phyloP scores from a whole-genome alignment of 1,284 basidiomycete species.

The Austroboletus niveus region DNA sequence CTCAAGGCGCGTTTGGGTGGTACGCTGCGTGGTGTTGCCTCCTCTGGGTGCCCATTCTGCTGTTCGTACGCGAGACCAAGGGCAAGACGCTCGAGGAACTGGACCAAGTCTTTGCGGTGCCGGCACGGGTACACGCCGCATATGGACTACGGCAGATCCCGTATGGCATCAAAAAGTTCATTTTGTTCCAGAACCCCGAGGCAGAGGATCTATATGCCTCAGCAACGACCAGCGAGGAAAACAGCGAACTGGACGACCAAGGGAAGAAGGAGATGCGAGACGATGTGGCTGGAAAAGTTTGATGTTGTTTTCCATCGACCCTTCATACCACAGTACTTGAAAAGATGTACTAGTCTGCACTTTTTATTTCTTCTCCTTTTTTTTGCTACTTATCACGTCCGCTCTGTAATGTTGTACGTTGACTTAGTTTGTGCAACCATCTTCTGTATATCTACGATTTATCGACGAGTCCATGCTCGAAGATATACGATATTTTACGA shows the following conservation, averaged over 20 bases:
- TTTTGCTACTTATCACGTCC: neutral
- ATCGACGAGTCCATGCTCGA: neutral
- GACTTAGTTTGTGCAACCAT: neutral
- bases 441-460: neutral
- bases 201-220: slow-evolving; percentile 22
- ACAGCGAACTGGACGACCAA: slow-evolving; percentile 21
- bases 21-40: slow-evolving; percentile 48
- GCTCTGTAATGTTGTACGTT: neutral
- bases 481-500: neutral
- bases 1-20: slow-evolving; percentile 70
- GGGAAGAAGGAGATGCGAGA: slow-evolving; percentile 20
- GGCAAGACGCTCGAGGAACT: slow-evolving; percentile 70
- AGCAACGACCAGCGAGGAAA: slow-evolving; percentile 25
- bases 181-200: slow-evolving; percentile 29
- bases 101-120: slow-evolving; percentile 70
- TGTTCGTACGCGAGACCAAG: slow-evolving; percentile 82
- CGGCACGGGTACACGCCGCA: slow-evolving; percentile 56
- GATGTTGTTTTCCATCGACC: neutral
- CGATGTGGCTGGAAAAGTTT: slow-evolving; percentile 6
- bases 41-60: slow-evolving; percentile 48
- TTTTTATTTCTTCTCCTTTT: neutral
- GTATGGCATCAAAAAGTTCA: slow-evolving; percentile 32
- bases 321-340: neutral
- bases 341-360: neutral
- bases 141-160: slow-evolving; percentile 44